Base-by-base conservation (phyloP, 2,329 filamentous ascomycete species). In the Exophiala sp. region DNA sequence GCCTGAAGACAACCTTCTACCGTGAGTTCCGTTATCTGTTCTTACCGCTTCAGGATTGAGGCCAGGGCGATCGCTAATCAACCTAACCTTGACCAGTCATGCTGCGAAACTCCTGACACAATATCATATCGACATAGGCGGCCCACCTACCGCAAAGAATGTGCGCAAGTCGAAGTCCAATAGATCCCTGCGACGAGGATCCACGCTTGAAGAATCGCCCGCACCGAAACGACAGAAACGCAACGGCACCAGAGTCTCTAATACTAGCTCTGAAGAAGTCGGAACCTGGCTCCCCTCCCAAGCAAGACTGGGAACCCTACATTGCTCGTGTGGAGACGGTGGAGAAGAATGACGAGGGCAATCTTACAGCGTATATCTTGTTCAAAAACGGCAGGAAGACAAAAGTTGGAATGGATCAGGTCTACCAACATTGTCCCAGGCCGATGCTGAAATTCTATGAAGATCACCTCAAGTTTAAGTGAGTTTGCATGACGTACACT, bases 371-470 rank as follows among this genome's bases (percentile, higher is more conserved):
- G 2, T 70, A 67, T 39, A 56, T 74, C 1, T 58, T 65, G 5
- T 75, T 70, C 66, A 71, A 66, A 11, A 72, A 74, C 55, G 68
- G 66, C 38, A 72, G 65, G 43, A 71, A 67, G 43, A 65, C 70
- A 2, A 70, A 67, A 43, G 66, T 73, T 5, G 63, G 64, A 2
- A 64, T 72, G 43, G 60, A 68, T 19, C 63, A 60, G 21, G 69
- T 68, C 55, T 72, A 73, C 48, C 63, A 68, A 21, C 68, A 63
- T 46, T 74, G 70, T 50, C 73, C 73, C 0, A 57, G 60, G 50
- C 66, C 67, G 65, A 74, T 75, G 71, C 66, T 75, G 9, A 62
- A 67, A 50, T 75, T 75, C 46, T 75, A 75, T 51, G 72, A 75
- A 59, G 60, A 64, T 32, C 71, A 75, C 59, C 61, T 75, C 69